Evolutionary conservation across 1,284 basidiomycete species (phyloP).

Genomic region (Cutaneotrichosporon sp.): DNA sequence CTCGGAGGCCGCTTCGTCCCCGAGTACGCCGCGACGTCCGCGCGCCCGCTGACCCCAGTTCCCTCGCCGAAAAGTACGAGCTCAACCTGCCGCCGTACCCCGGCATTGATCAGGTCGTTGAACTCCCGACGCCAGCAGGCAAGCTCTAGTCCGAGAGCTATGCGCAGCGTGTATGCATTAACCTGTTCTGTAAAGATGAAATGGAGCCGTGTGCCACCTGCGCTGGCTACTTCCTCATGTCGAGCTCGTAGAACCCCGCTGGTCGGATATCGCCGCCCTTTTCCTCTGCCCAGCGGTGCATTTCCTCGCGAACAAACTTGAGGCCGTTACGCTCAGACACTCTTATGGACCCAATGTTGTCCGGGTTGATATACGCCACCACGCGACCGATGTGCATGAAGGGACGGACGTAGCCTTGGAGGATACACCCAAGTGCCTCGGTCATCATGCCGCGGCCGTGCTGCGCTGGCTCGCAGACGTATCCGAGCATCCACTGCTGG

Average conservation of each 20-base stretch:
- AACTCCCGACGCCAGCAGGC: conserved; percentile 46
- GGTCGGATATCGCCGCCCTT: conserved; percentile 18
- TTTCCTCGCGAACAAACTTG: not conserved
- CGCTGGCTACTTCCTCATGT: not conserved
- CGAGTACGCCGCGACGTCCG: conserved; percentile 55
- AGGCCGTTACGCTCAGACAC: conserved; percentile 20
- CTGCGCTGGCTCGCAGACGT: conserved; percentile 14
- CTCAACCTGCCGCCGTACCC: conserved; percentile 74
- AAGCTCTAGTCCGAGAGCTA: conserved; percentile 4
- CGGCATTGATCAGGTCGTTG: conserved; percentile 73
- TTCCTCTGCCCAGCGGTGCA: conserved; percentile 20
- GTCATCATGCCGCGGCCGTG: conserved; percentile 17
- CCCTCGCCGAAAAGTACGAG: conserved; percentile 63
- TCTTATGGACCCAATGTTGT: conserved; percentile 11
- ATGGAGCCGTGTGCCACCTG: too few species aligned
- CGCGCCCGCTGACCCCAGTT: conserved; percentile 36
- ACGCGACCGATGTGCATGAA: conserved; percentile 12
- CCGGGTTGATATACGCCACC: conserved; percentile 11
- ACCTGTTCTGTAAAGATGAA: too few species aligned
- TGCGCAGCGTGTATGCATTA: too few species aligned
- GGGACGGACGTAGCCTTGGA: conserved; percentile 9
- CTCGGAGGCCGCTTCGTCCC: conserved; percentile 88
- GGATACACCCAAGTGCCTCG: conserved; percentile 5
- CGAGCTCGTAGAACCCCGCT: too few species aligned
- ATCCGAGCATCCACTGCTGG: conserved; percentile 19